These are phyloP conservation scores for Botrytis porri DNA, from an alignment of 2,329 filamentous ascomycete species.

Conservation along the genomic window DNA sequence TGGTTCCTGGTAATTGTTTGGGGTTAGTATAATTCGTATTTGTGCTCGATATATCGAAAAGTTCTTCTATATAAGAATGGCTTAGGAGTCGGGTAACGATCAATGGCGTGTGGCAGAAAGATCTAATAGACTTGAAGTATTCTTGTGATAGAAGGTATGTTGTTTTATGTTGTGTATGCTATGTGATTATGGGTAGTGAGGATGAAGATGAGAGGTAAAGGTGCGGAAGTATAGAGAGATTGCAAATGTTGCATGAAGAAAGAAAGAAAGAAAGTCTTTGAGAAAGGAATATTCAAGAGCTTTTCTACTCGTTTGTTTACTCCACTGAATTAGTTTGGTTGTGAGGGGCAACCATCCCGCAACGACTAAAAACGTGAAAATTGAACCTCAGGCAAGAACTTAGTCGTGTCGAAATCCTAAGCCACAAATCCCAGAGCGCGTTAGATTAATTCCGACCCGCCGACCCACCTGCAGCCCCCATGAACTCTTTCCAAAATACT, in stretches of 20 bases:
- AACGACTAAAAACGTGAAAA: neutral
- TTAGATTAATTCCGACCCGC: constrained; percentile 6
- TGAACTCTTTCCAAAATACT: constrained; percentile 3
- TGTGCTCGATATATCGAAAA: constrained; percentile 50
- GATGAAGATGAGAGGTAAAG: constrained; percentile 38
- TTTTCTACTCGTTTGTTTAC: constrained; percentile 21
- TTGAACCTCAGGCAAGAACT: neutral
- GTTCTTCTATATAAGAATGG: constrained; percentile 44
- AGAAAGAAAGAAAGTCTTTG: constrained; percentile 27
- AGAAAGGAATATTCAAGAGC: constrained; percentile 4
- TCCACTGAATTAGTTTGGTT: constrained; percentile 19
- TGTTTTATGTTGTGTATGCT: constrained; percentile 24
- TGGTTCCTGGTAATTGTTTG: constrained; percentile 50
- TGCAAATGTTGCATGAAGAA: constrained; percentile 34
- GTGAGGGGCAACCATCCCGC: constrained; percentile 14
- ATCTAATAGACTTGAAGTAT: constrained; percentile 45
- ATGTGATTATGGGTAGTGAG: constrained; percentile 24
- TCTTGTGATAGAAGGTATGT: constrained; percentile 29
- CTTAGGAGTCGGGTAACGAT: constrained; percentile 47
- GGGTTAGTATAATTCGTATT: constrained; percentile 47
- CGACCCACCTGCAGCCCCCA: neutral
- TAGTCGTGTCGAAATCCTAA: neutral
- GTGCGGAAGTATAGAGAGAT: constrained; percentile 33
- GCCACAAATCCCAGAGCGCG: constrained; percentile 1
- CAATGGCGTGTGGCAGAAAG: constrained; percentile 48